Evolutionary conservation across 805 yeast genomes (phyloP).

Genomic region (Kodamaea hsintzibuensis): DNA sequence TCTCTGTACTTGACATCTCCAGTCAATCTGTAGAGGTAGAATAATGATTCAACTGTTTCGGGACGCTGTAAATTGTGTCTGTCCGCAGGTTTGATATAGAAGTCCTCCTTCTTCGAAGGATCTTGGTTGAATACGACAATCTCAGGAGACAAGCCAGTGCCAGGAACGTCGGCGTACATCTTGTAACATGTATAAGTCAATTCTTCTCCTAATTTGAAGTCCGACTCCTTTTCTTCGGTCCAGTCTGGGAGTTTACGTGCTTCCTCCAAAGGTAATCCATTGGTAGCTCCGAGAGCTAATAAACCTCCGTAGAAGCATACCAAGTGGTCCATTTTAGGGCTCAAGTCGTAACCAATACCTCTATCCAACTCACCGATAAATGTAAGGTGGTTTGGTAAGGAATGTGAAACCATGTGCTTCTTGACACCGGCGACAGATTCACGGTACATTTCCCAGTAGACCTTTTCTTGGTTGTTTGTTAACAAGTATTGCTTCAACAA

Average conservation of each 20-base stretch:
- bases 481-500: conserved; percentile 82
- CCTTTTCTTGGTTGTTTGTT: conserved; percentile 58
- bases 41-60: conserved; percentile 88
- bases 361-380: conserved; percentile 76
- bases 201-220: conserved; percentile 70
- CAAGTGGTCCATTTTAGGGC: conserved; percentile 85
- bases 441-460: conserved; percentile 73
- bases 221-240: conserved; percentile 58
- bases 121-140: conserved; percentile 79
- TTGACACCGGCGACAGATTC: conserved; percentile 78
- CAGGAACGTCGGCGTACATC: conserved; percentile 66
- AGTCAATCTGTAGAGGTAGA: conserved; percentile 75
- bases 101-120: conserved; percentile 49
- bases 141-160: conserved; percentile 85
- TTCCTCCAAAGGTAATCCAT: conserved; percentile 56
- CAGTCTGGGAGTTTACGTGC: conserved; percentile 60
- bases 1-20: conserved; percentile 78
- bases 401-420: conserved; percentile 58
- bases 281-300: conserved; percentile 86
- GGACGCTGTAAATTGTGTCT: conserved; percentile 89
- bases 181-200: conserved; percentile 79
- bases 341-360: conserved; percentile 62
- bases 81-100: conserved; percentile 68
- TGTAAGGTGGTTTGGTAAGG: conserved; percentile 61
- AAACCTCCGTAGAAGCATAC: conserved; percentile 92